A percentile compares a stretch with the other conserved stretches of the same genome.
phyloP scores from a whole-genome alignment of 2,329 filamentous ascomycete species.

The Phyllosticta ampelicida region DNA sequence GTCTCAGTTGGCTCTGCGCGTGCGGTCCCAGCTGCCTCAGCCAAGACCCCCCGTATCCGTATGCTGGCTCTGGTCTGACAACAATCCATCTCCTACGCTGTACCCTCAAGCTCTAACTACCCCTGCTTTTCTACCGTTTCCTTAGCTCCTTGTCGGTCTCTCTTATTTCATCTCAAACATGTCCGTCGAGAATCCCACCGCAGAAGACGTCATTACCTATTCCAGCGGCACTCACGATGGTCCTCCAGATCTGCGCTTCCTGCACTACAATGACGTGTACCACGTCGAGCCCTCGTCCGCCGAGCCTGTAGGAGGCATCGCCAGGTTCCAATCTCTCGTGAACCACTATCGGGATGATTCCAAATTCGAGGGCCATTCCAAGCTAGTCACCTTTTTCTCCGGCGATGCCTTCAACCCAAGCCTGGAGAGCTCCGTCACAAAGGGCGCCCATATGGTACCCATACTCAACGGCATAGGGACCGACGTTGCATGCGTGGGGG shows the following conservation, averaged over 20 bases:
- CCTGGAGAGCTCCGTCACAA: conserved; percentile 78
- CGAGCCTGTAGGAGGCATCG: conserved; percentile 72
- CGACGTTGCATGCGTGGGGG: conserved; percentile 70
- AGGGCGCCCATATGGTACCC: conserved; percentile 83
- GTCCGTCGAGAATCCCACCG: conserved; percentile 13
- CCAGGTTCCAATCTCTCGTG: conserved; percentile 68
- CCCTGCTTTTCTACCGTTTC: not conserved
- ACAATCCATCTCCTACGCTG: not conserved
- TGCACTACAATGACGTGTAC: conserved; percentile 94
- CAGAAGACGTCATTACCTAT: conserved; percentile 31
- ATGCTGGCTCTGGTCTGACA: not conserved
- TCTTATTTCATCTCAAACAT: not conserved
- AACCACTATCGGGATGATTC: conserved; percentile 60
- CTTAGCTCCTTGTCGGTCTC: not conserved
- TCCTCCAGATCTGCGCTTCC: conserved; percentile 61
- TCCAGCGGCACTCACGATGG: conserved; percentile 32
- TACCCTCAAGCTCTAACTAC: not conserved
- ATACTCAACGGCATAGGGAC: conserved; percentile 69
- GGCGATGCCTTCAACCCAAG: conserved; percentile 90
- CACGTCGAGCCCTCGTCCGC: conserved; percentile 68
- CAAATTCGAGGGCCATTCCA: conserved; percentile 51
- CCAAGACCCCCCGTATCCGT: not conserved
- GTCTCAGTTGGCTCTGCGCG: not conserved
- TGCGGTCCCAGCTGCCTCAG: not conserved
- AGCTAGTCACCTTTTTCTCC: conserved; percentile 71